Evolutionary conservation across 176 grass and related monocot genomes (phyloP), one percentile per base, ranked within the genome.

Genomic region (Aegilops umbellulata): DNA sequence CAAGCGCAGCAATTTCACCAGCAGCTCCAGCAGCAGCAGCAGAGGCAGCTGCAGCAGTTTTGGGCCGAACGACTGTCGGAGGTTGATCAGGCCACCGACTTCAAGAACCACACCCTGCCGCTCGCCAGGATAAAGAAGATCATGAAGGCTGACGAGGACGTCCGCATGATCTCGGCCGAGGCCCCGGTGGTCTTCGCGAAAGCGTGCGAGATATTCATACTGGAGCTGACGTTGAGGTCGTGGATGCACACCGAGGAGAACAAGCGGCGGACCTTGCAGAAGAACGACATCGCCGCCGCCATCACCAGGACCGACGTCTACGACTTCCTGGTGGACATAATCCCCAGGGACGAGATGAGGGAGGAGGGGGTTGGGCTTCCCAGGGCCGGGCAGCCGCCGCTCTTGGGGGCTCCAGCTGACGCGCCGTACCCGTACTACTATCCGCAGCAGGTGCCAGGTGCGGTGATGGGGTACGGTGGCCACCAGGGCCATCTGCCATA

Each of bases 41-140:
- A 80, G 35, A 77, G 39, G 39, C 76, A 79, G 34, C 84, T 86
- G 4, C 12, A 61, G 51, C 35, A 22, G 51, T 86, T 86, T 36
- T 80, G 53, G 84, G 41, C 76, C 0, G 7, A 31, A 22, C 51
- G 42, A 38, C 4, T 86, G 66, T 57, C 51, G 0, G 53, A 80
- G 76, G 44, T 80, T 34, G 22, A 86, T 53, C 65, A 86, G 65
- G 60, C 76, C 41, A 80, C 84, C 1, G 24, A 86, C 1, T 68
- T 78, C 83, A 85, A 78, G 72, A 38, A n/a, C 38, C 83, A 76
- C 74, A 27, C 10, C 46, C 16, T 85, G 65, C 63, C 83, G 0
- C 44, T 78, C 6, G 62, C 83, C 17, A 85, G 74, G 83, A 78
- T 85, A 30, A 85, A 69, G 83, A 85, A 78, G 83, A 69, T 85